Base-by-base conservation (phyloP, 352 stramenopile genomes). In the Globisporangium rhizosaccharum region DNA sequence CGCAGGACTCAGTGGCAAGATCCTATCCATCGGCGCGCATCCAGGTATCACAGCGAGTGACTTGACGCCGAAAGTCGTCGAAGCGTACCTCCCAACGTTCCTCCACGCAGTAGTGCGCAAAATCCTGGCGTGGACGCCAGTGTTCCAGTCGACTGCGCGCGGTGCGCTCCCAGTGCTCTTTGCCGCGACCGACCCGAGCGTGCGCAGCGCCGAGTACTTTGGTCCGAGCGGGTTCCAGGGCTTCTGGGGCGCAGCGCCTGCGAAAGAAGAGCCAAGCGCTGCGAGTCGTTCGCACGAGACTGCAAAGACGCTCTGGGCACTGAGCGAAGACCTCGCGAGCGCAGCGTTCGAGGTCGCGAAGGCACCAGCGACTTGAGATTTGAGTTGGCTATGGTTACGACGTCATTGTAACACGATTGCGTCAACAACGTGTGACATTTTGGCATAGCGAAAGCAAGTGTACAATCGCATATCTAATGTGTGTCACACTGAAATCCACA, bases 1-100 rank as follows among this genome's bases (percentile, higher is more conserved):
- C 14, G 41, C 41, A 1, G 72, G 68, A 8, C 28, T 79, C 39
- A 26, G 46, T 1, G 56, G 56, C 28, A 53, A 65, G 11, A 62
- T 85, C 23, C 20, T 78, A 14, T 66, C 63, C 6, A 61, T 85
- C 26, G 71, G 65, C 9, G 53, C 54, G 6, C 64, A 71, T 48
- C 64, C 64, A 17, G 64, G 64, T 15, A 36, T 68, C 36, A 58
- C 66, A 2, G 26, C 56, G 14, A 73, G 65, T 9, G 65, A 75
- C 3, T 48, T 76, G 23, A 55, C 50, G 0, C 58, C 51, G 1
- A 71, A 67, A 41, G 62, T 57, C n/a, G 48, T 73, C 12, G 28
- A 68, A 41, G 62, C 57, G 9, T 72, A 66, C 28, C 44, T 71
- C n/a, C 65, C 68, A 3, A 11, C 41, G 3, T 69, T 74, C 30